Evolutionary conservation across 768 basidiomycete genomes (phyloP).

Genomic region (Kwoniella bestiolae): DNA sequence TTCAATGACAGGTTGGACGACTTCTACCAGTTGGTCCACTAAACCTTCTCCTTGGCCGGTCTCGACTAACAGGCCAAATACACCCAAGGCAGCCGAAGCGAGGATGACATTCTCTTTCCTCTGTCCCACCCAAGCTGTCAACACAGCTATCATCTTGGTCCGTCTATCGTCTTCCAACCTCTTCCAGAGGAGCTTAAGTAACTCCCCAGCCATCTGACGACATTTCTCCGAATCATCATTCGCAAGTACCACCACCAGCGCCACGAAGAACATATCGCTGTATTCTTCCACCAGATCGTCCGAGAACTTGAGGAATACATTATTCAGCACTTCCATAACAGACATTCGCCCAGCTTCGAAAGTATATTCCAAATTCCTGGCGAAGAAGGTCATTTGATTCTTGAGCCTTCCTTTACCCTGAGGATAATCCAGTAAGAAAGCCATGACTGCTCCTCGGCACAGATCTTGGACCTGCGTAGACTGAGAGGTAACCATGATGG

Average conservation of each 20-base stretch:
- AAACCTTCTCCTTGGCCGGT: conserved; percentile 57
- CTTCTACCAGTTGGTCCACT: conserved; percentile 17
- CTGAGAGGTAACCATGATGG: conserved; percentile 91
- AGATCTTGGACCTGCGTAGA: conserved; percentile 88
- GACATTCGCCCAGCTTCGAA: conserved; percentile 88
- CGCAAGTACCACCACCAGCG: conserved; percentile 87
- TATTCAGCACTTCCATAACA: conserved; percentile 90
- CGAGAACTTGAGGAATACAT: conserved; percentile 83
- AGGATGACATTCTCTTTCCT: conserved; percentile 68
- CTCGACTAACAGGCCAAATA: conserved; percentile 81
- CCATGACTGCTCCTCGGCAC: conserved; percentile 82
- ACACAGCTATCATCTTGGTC: conserved; percentile 67
- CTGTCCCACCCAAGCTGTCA: conserved; percentile 74
- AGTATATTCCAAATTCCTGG: conserved; percentile 86
- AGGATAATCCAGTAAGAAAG: conserved; percentile 95
- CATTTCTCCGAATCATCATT: conserved; percentile 92
- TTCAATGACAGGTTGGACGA: conserved; percentile 56
- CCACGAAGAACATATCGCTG: conserved; percentile 84
- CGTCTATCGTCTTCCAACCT: conserved; percentile 69
- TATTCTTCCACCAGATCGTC: conserved; percentile 69
- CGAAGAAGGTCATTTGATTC: conserved; percentile 86
- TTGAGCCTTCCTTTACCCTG: conserved; percentile 90
- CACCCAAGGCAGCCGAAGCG: conserved; percentile 74
- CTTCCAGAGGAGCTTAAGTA: conserved; percentile 75
- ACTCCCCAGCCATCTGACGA: conserved; percentile 80